Base-by-base conservation (phyloP, 2,329 filamentous ascomycete genomes). In the Triangularia setosa region DNA sequence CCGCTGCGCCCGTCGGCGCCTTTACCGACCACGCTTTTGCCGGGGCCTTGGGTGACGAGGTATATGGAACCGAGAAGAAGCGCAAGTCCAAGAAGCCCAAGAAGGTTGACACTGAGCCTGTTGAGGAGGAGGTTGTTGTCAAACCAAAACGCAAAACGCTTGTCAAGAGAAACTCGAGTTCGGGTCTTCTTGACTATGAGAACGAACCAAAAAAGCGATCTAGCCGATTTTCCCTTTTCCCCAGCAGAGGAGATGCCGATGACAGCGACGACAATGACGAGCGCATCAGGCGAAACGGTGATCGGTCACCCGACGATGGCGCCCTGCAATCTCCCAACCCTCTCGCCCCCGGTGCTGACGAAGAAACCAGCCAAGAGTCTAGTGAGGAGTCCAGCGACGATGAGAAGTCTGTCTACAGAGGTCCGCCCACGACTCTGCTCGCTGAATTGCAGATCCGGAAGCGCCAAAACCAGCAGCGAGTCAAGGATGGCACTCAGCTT, bases 391-490 rank as follows among this genome's bases (percentile, higher is more conserved):
- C 81, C 25, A 77, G 81, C 24, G 80, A 79, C 3, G 78, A 81
- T 2, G 79, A 80, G 2, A 80, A 80, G 44, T 80, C 82, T 1
- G 72, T 81, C 1, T 89, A 86, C 67, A 83, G 88, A 61, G 92
- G 91, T 0, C 84, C 88, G 3, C 95, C 95, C 0, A 96, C 93
- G 0, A 99, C 95, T 0, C 83, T 99, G 0, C 84, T 99, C 24
- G 95, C 95, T 0, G 95, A 99, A 75, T 81, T 99, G 7, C 92
- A 97, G 74, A 79, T 96, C 68, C 90, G 95, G 59, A 98, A 99
- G 75, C 88, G 91, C 65, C 91, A 97, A 70, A 89, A 96, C 72
- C 93, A 92, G 75, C 82, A 88, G 67, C 88, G 95, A 35, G 95
- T 89, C 28, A 85, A 88, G 23, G 83, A 88, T 23, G 82, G 85